Base-by-base conservation (phyloP, 1,139 yeast genomes). In the Pichia kudriavzevii region DNA sequence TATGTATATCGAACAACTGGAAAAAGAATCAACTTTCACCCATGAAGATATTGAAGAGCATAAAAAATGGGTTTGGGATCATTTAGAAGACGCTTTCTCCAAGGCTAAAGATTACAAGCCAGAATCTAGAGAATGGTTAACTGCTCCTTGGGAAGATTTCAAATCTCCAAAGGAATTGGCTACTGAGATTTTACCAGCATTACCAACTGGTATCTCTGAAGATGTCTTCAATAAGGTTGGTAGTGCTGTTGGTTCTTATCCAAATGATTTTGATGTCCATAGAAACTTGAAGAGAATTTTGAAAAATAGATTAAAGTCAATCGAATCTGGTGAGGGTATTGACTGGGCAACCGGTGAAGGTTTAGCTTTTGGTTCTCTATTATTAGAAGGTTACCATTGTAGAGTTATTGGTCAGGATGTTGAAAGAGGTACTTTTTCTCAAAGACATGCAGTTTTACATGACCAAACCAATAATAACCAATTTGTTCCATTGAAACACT, bases 341-440 rank as follows among this genome's bases (percentile, higher is more conserved):
- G 99, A 93, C 65, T 91, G 97, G 97, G 81, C 98, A 31, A 91
- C 99, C 43, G 99, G 95, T 74, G 99, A 91, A 69, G 97, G 97
- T 31, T 77, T 91, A 55, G 98, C 98, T 26, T 88, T 79, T 56
- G 99, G 97, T 58, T 76, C 96, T 36, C 72, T 91, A 53, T 80
- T 82, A 38, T 64, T 79, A 55, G 99, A 91, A 66, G 98, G 98
- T 45, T 83, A 81, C 66, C 95, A 91, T 55, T 94, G 91, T 42
- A 85, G 99, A 72, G 82, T 91, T 38, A 84, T 96, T 34, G 99
- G 99, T 60, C 97, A 91, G 70, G 99, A 91, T 75, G 98, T 91
- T 48, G 98, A 93, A 73, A 87, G 99, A 78, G 99, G 99, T 72
- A 91, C 99, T 31, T 91, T 91, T 74, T 91, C 98, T 42, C 99